phyloP scores from a whole-genome alignment of 352 stramenopile genomes.

The Phytophthora chlamydospora region DNA sequence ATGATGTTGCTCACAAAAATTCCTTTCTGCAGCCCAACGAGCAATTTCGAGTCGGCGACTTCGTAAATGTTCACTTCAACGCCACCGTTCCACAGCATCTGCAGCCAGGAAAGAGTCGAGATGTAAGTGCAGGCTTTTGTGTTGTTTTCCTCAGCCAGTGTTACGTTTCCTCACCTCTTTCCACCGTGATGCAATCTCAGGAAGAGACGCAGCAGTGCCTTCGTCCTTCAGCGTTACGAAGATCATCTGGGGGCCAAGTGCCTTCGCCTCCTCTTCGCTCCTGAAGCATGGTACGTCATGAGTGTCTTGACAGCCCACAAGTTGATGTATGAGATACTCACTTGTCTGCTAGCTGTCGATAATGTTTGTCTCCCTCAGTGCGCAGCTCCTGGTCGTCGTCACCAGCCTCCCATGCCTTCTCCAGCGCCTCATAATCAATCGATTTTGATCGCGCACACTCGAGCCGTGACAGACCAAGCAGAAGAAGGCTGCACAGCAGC shows the following conservation, averaged over 20 bases:
- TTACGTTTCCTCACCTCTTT: conserved; percentile 61
- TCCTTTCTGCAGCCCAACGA: conserved; percentile 72
- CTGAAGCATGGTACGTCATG: conserved; percentile 22
- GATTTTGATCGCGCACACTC: conserved; percentile 7
- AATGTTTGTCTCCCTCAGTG: conserved; percentile 59
- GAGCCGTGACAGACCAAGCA: neutral
- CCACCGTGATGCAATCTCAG: conserved; percentile 63
- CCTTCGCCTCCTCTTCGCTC: conserved; percentile 47
- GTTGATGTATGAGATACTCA: conserved; percentile 21
- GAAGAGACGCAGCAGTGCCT: conserved; percentile 17
- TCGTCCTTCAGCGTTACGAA: conserved; percentile 64
- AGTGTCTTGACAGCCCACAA: too few species aligned
- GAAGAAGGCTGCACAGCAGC: conserved; percentile 12
- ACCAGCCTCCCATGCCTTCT: conserved; percentile 65
- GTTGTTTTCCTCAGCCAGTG: too few species aligned
- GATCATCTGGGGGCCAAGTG: conserved; percentile 77
- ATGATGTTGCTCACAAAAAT: conserved; percentile 53
- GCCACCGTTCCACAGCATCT: conserved; percentile 81
- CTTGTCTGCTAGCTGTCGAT: conserved; percentile 45
- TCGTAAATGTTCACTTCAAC: conserved; percentile 77
- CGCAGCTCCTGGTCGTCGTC: conserved; percentile 55
- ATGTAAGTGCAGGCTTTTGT: neutral
- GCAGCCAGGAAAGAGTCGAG: neutral
- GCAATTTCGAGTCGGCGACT: conserved; percentile 56
- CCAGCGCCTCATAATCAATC: conserved; percentile 74